These are phyloP conservation scores for Paramecium biaurelia DNA, from an alignment of 73 alveolate genomes.

Conservation along the genomic window DNA sequence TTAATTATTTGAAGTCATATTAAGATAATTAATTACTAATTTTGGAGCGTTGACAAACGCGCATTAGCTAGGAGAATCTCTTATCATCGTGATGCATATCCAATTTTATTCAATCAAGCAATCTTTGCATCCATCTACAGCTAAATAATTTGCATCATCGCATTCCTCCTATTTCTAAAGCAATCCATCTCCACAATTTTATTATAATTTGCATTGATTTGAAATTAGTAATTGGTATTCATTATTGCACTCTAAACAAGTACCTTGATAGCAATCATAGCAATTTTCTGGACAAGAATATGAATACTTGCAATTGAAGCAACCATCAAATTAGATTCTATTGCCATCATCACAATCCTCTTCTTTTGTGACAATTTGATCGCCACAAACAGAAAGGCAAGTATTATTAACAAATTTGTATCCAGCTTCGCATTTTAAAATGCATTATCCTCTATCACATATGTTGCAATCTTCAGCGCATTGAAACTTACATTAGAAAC, in stretches of 20 bases:
- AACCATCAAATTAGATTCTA: background rate
- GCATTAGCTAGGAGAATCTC: background rate
- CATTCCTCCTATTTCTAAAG: too few species aligned
- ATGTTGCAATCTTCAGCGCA: too few species aligned
- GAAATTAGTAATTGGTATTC: background rate
- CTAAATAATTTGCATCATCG: background rate
- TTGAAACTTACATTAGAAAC: too few species aligned
- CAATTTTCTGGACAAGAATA: background rate
- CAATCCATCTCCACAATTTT: background rate
- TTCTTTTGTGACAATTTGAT: background rate
- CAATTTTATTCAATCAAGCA: background rate
- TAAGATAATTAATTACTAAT: too few species aligned
- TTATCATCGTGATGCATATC: background rate
- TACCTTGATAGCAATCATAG: background rate
- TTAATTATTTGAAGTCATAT: background rate
- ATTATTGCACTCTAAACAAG: background rate
- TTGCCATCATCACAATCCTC: constrained; percentile 1
- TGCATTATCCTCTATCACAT: too few species aligned
- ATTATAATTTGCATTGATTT: background rate
- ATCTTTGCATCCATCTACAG: background rate
- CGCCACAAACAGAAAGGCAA: background rate
- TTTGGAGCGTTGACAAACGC: background rate
- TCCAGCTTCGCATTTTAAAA: background rate
- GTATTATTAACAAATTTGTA: background rate
- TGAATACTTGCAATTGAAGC: background rate